Base-by-base conservation (phyloP, 2,329 filamentous ascomycete genomes). In the Diaporthe longicolla region DNA sequence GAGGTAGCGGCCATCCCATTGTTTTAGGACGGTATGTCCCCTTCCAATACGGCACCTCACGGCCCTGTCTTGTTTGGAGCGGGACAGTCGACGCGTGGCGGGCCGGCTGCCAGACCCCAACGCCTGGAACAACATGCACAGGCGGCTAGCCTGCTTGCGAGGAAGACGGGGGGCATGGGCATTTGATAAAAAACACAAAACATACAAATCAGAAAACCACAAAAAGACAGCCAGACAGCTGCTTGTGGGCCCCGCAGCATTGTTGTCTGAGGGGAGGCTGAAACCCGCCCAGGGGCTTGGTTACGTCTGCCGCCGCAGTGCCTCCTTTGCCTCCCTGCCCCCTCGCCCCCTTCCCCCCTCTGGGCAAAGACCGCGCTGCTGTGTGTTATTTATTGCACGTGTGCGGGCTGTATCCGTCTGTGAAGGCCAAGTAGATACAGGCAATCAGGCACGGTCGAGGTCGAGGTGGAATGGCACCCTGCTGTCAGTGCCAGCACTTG, bases 221-320 rank as follows among this genome's bases (percentile, higher is more conserved):
- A 48, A 19, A n/a, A n/a, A 19, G 19, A 48, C 58, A 45, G 37
- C 13, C 9, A 48, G 15, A 29, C 40, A 32, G 19, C 37, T 32
- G 59, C 43, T 19, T 5, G 24, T 43, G 29, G 26, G 50, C 61
- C 61, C 61, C 61, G 50, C 61, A 65, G 61, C 43, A 48, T 40
- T 48, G 61, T 26, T 48, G 61, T 65, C 43, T 65, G 37, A 13
- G 37, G 35, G 37, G 26, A 50, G 61, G 61, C 61, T 65, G 61
- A 65, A 65, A 65, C 61, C 61, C 61, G 61, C 61, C 61, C 43
- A 65, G 61, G 43, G 61, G 43, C 61, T 65, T 65, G 61, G 61
- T 48, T 10, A 35, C 48, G 61, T 50, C 61, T 65, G 40, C 40
- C 26, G 57, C 57, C 57, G 21, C 19, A 32, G 17, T 29, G 43